Percentiles rank a stretch among this genome's conserved stretches.
Conservation (phyloP, 1,139 yeast genomes). For the Meyerozyma athensensis region DNA sequence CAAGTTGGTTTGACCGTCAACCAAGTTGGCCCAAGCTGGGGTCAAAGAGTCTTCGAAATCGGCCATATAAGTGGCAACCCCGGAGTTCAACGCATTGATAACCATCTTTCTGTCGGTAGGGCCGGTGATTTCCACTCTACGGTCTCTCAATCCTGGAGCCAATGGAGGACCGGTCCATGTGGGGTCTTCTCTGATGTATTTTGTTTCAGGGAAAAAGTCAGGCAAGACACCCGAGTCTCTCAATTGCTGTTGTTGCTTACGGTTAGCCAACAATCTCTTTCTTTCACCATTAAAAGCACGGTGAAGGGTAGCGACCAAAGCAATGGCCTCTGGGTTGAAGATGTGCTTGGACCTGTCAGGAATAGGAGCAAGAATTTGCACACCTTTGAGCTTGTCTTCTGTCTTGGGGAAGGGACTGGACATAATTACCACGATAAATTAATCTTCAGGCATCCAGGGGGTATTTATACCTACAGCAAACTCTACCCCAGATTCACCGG, state of each 20-base stretch:
- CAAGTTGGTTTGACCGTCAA: constrained; percentile 85
- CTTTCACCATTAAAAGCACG: constrained; percentile 64
- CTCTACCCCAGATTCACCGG: constrained; percentile 3
- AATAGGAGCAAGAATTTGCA: constrained; percentile 60
- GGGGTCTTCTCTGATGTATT: constrained; percentile 63
- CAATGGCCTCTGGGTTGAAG: constrained; percentile 64
- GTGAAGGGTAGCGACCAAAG: constrained; percentile 69
- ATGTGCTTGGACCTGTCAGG: constrained; percentile 58
- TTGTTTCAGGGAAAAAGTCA: constrained; percentile 69
- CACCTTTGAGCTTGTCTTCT: constrained; percentile 54
- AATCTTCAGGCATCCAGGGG: not conserved
- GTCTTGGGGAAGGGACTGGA: constrained; percentile 51
- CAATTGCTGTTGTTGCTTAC: constrained; percentile 54
- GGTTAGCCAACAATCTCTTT: constrained; percentile 53
- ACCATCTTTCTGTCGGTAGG: constrained; percentile 92
- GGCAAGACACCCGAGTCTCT: constrained; percentile 70
- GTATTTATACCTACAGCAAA: constrained; percentile 2
- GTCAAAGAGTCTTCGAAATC: constrained; percentile 94
- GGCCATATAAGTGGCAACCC: constrained; percentile 89
- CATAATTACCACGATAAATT: constrained; percentile 20
- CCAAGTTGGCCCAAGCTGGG: constrained; percentile 90
- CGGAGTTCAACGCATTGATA: constrained; percentile 85
- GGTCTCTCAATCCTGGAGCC: constrained; percentile 71
- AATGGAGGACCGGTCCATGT: constrained; percentile 78
- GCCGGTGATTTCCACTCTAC: constrained; percentile 84